Percentiles rank a stretch among this genome's conserved stretches.
Evolutionary conservation across 1,139 yeast genomes (phyloP).

Genomic region (Lodderomyces oxycetoniae): DNA sequence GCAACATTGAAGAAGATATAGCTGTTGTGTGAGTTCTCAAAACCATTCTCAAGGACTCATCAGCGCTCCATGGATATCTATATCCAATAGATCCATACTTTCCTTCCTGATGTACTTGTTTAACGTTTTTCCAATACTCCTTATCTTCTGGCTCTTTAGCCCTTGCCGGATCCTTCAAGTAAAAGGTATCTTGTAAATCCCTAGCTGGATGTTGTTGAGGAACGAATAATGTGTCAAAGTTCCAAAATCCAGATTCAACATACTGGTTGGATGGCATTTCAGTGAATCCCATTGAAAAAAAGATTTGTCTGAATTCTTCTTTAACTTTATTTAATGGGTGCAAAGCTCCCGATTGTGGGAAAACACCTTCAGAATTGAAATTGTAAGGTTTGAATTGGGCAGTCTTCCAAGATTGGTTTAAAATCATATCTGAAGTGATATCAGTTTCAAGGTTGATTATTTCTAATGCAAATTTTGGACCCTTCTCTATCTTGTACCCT

Average conservation of each 20-base stretch:
- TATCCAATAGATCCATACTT: constrained; percentile 94
- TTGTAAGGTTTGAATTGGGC: constrained; percentile 91
- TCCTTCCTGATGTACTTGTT: constrained; percentile 83
- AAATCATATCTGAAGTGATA: constrained; percentile 86
- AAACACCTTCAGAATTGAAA: constrained; percentile 90
- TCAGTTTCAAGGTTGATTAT: constrained; percentile 87
- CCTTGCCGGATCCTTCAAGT: constrained; percentile 81
- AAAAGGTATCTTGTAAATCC: constrained; percentile 97
- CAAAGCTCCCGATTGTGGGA: constrained; percentile 84
- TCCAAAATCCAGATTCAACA: constrained; percentile 98
- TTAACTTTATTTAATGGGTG: constrained; percentile 96
- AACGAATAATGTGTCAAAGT: constrained; percentile 90
- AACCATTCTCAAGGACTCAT: constrained; percentile 85
- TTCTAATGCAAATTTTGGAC: constrained; percentile 76
- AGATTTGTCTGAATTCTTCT: constrained; percentile 95
- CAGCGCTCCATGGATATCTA: constrained; percentile 94
- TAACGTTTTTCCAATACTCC: constrained; percentile 71
- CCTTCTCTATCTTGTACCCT: constrained; percentile 74
- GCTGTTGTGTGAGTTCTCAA: constrained; percentile 98
- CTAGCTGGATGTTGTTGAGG: constrained; percentile 99
- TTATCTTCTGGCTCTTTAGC: constrained; percentile 82
- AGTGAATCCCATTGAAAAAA: constrained; percentile 95
- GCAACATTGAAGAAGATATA: constrained; percentile 81
- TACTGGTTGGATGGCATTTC: constrained; percentile 99
- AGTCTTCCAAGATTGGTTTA: constrained; percentile 73